A percentile compares a stretch with the other conserved stretches of the same genome.
phyloP scores from a whole-genome alignment of 805 yeast species.

The Blastobotrys americana region DNA sequence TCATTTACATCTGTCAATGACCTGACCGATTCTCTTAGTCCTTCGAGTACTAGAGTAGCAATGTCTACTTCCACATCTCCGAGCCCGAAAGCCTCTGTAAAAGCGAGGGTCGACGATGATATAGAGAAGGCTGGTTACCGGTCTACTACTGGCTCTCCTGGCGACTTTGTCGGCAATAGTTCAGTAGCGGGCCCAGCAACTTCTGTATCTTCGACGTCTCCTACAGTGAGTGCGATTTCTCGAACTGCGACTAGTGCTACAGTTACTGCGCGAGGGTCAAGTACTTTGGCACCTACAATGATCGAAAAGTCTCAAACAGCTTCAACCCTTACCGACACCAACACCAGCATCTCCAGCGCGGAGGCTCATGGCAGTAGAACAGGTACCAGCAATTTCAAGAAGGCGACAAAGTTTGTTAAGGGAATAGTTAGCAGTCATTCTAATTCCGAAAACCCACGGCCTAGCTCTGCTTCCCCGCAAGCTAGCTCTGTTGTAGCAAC shows the following conservation, averaged over 20 bases:
- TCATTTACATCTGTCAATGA: conserved; percentile 28
- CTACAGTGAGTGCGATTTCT: neutral
- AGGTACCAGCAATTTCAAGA: conserved; percentile 1
- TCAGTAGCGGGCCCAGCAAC: too few relatives aligned
- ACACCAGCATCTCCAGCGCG: neutral
- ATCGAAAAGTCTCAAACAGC: too few relatives aligned
- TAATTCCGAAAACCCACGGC: neutral
- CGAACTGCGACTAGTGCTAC: neutral
- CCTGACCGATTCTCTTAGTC: conserved; percentile 11
- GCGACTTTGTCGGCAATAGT: too few relatives aligned
- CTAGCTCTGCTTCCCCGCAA: neutral
- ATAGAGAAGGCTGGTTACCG: too few relatives aligned
- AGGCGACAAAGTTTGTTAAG: conserved; percentile 5
- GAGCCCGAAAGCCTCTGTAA: too few relatives aligned
- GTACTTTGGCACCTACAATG: neutral
- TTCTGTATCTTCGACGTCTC: neutral
- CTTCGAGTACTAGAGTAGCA: neutral
- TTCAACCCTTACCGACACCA: neutral
- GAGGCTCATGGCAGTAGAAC: neutral
- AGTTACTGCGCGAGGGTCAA: neutral
- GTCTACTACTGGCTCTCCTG: too few relatives aligned
- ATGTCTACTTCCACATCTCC: too few relatives aligned
- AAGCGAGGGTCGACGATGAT: too few relatives aligned
- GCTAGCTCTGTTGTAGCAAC: neutral
- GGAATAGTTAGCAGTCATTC: conserved; percentile 3